Evolutionary conservation across 2,329 filamentous ascomycete genomes (phyloP).

Genomic region (Botrytis medusae): DNA sequence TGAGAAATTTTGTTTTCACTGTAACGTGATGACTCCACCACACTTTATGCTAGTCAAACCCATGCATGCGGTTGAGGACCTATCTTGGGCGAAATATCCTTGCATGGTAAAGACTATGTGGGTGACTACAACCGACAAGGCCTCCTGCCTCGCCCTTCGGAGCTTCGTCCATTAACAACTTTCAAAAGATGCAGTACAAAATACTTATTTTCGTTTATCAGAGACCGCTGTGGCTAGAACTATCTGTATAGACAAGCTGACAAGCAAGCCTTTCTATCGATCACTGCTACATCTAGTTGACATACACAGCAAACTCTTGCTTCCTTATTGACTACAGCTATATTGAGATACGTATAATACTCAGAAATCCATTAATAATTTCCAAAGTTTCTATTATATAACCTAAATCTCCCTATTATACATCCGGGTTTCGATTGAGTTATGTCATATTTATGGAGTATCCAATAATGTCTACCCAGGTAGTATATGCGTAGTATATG

Average conservation of each 20-base stretch:
- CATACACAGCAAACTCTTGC: background rate
- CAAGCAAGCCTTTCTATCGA: background rate
- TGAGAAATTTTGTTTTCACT: conserved; percentile 4
- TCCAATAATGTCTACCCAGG: background rate
- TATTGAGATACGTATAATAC: background rate
- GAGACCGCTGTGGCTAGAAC: background rate
- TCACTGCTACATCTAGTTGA: background rate
- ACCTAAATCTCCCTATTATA: background rate
- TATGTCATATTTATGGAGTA: background rate
- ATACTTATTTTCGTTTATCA: background rate
- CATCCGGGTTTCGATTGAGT: no score
- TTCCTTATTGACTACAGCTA: background rate
- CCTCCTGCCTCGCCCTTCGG: background rate
- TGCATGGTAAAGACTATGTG: background rate
- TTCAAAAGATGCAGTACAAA: background rate
- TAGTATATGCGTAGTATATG: no score
- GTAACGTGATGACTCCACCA: conserved; percentile 6
- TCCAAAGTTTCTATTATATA: background rate
- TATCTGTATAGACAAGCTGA: background rate
- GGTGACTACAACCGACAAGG: background rate
- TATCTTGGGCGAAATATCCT: background rate
- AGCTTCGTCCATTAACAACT: background rate
- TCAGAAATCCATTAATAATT: background rate
- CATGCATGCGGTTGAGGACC: background rate
- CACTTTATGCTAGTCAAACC: background rate